These are phyloP conservation scores for Spinellus fusiger DNA, from an alignment of 192 early-diverging fungal species.

Conservation along the genomic window DNA sequence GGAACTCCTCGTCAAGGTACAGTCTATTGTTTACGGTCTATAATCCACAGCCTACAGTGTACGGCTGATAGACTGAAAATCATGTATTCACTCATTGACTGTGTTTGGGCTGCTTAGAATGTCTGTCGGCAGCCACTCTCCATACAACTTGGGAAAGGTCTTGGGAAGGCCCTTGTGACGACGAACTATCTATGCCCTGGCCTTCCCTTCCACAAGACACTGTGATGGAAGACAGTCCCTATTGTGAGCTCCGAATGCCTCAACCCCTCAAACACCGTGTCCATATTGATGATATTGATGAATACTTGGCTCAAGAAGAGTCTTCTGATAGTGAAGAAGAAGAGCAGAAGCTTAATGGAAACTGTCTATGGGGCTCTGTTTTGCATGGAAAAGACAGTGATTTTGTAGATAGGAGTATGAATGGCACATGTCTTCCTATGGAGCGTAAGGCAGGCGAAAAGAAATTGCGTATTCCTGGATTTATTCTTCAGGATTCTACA, in stretches of 20 bases:
- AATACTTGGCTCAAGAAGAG: background rate
- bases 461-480: constrained; percentile 9
- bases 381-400: background rate
- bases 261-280: background rate
- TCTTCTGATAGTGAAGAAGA: background rate
- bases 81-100: too few species aligned
- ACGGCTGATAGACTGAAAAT: too few species aligned
- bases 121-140: too few species aligned
- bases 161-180: too few species aligned
- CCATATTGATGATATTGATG: background rate
- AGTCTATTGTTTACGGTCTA: too few species aligned
- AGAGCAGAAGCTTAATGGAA: background rate
- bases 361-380: background rate
- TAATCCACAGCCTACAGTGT: too few species aligned
- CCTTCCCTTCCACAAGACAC: too few species aligned
- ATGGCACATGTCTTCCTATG: constrained; percentile 11
- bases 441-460: constrained; percentile 6
- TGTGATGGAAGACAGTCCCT: too few species aligned
- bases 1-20: too few species aligned
- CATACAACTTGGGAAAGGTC: too few species aligned
- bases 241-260: background rate
- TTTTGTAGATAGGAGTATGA: constrained; percentile 1
- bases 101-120: too few species aligned
- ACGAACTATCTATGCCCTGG: too few species aligned
- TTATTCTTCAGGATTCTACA: background rate